Percentiles rank a stretch among this genome's conserved stretches.
Evolutionary conservation across 1,284 basidiomycete species (phyloP).

Genomic region (Acaromyces ingoldii): DNA sequence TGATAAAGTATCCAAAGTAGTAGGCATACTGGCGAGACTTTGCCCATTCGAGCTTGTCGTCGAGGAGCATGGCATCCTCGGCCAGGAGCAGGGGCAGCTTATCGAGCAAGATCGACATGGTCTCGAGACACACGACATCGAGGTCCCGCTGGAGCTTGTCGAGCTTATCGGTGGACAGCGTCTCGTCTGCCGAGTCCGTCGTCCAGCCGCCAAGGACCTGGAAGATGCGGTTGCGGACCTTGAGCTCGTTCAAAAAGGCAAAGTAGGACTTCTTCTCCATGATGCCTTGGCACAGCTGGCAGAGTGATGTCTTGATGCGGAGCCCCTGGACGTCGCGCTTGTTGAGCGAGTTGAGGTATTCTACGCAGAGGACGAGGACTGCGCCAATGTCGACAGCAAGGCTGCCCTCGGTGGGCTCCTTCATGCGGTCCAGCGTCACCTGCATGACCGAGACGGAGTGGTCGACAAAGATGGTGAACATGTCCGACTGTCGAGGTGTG

Average conservation of each 20-base stretch:
- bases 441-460: constrained; percentile 43
- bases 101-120: constrained; percentile 42
- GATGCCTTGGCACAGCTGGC: constrained; percentile 40
- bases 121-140: constrained; percentile 40
- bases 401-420: constrained; percentile 17
- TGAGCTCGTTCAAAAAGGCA: constrained; percentile 38
- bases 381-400: constrained; percentile 40
- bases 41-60: constrained; percentile 47
- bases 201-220: constrained; percentile 45
- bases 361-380: constrained; percentile 44
- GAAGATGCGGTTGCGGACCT: constrained; percentile 44
- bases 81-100: constrained; percentile 40
- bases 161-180: constrained; percentile 17
- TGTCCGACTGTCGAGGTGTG: constrained; percentile 33
- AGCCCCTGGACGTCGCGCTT: constrained; percentile 38
- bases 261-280: constrained; percentile 41
- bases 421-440: constrained; percentile 32
- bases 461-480: constrained; percentile 47
- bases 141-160: constrained; percentile 42
- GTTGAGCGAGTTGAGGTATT: constrained; percentile 42
- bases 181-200: constrained; percentile 34
- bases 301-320: constrained; percentile 43
- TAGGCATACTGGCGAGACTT: constrained; percentile 43
- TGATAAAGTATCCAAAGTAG: constrained; percentile 46
- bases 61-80: constrained; percentile 41